These are phyloP conservation scores for Hortiboletus campestris DNA, from an alignment of 768 basidiomycete genomes.

Conservation along the genomic window DNA sequence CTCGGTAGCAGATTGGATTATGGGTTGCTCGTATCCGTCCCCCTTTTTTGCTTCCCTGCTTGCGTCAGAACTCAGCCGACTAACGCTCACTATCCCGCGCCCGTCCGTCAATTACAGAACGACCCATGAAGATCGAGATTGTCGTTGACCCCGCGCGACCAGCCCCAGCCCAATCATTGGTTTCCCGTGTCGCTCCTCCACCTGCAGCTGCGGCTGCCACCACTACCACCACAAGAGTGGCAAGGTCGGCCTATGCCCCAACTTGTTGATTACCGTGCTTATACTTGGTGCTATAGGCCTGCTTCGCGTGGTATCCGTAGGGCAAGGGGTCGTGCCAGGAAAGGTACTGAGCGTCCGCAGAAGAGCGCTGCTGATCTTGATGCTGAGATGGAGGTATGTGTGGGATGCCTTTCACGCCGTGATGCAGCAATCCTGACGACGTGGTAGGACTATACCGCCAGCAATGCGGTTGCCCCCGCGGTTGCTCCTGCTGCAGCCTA, in stretches of 20 bases:
- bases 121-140: constrained; percentile 98
- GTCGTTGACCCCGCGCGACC: constrained; percentile 82
- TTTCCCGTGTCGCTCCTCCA: constrained; percentile 81
- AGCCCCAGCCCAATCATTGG: constrained; percentile 60
- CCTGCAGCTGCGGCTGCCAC: constrained; percentile 32
- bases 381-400: constrained; percentile 93
- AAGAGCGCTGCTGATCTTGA: constrained; percentile 91
- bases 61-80: constrained; percentile 35
- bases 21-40: constrained; percentile 41
- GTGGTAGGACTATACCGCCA: constrained; percentile 65
- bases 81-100: constrained; percentile 35
- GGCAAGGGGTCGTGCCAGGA: constrained; percentile 44
- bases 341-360: constrained; percentile 54
- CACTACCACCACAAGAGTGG: constrained; percentile 23
- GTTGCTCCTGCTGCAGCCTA: constrained; percentile 42
- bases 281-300: constrained; percentile 23
- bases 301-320: constrained; percentile 46
- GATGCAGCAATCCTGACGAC: background rate
- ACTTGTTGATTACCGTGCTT: background rate
- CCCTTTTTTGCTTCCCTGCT: constrained; percentile 41
- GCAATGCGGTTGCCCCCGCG: constrained; percentile 43
- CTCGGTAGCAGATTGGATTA: constrained; percentile 26
- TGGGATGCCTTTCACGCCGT: background rate
- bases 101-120: constrained; percentile 59
- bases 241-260: constrained; percentile 34